A percentile compares a stretch with the other conserved stretches of the same genome.
Evolutionary conservation across 225 moss, liverwort and hornwort genomes (phyloP).

Genomic region (Pseudisothecium myosuroides): DNA sequence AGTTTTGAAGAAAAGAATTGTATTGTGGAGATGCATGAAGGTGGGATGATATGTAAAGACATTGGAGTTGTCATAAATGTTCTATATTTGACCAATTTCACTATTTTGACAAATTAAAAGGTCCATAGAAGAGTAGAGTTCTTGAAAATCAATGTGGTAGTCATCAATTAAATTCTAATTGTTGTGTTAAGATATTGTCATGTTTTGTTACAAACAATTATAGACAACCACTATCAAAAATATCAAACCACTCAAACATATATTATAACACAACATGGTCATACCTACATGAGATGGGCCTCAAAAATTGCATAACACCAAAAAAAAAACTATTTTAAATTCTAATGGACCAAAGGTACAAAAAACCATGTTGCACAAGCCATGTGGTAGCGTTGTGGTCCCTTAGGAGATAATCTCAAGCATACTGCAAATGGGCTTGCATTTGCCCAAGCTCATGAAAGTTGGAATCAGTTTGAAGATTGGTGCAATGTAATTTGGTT

Average conservation of each 20-base stretch:
- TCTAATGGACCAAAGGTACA: too few relatives aligned
- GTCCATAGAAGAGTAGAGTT: too few relatives aligned
- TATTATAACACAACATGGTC: rapidly evolving
- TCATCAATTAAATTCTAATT: background rate
- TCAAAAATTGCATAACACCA: background rate
- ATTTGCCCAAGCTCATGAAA: background rate
- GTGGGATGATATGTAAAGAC: background rate
- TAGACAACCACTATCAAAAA: rapidly evolving
- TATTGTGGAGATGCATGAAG: background rate
- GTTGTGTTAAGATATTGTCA: rapidly evolving
- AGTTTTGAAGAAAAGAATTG: rapidly evolving
- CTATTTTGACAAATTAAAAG: background rate
- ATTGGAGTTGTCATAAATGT: background rate
- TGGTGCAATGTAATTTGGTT: background rate
- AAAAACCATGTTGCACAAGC: too few relatives aligned
- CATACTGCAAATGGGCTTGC: rapidly evolving
- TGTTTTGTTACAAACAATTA: rapidly evolving
- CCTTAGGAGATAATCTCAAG: background rate
- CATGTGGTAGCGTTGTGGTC: too few relatives aligned
- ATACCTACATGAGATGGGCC: background rate
- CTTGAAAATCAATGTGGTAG: background rate
- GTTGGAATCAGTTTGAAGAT: background rate
- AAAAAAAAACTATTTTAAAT: background rate
- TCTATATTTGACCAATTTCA: background rate
- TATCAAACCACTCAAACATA: background rate